A percentile compares a stretch with the other conserved stretches of the same genome.
phyloP scores from a whole-genome alignment of 2,329 filamentous ascomycete genomes.

The Pochonia chlamydosporia region DNA sequence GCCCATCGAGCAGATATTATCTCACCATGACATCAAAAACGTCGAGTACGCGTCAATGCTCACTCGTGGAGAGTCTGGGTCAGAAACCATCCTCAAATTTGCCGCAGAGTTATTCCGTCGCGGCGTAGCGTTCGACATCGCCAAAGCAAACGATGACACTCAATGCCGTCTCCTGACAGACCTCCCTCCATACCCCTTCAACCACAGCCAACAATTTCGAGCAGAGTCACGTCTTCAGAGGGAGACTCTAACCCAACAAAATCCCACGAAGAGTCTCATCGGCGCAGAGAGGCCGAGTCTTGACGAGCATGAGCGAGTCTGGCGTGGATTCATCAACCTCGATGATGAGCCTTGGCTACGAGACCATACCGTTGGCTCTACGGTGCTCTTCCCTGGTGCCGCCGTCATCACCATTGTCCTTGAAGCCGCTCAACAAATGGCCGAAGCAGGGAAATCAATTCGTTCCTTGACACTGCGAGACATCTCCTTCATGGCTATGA shows the following conservation, averaged over 20 bases:
- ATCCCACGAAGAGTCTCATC: too few relatives aligned
- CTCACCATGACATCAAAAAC: slow-evolving; percentile 21
- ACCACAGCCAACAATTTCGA: slow-evolving; percentile 22
- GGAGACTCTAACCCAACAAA: too few relatives aligned
- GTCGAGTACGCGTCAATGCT: not conserved
- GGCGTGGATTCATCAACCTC: slow-evolving; percentile 25
- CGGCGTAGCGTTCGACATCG: slow-evolving; percentile 33
- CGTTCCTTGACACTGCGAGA: too few relatives aligned
- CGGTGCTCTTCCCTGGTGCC: slow-evolving; percentile 29
- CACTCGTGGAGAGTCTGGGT: not conserved
- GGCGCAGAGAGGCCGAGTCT: too few relatives aligned
- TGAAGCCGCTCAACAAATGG: slow-evolving; percentile 22
- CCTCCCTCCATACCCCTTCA: slow-evolving; percentile 22
- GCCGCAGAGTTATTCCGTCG: slow-evolving; percentile 32
- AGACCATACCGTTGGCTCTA: slow-evolving; percentile 24
- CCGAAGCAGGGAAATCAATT: too few relatives aligned
- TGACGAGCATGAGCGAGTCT: slow-evolving; percentile 19
- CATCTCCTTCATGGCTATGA: too few relatives aligned
- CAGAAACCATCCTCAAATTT: slow-evolving; percentile 11
- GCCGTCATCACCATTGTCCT: slow-evolving; percentile 27
- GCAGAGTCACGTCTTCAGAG: slow-evolving; percentile 18
- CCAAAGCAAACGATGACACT: slow-evolving; percentile 24
- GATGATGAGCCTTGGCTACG: slow-evolving; percentile 26
- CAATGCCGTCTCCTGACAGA: slow-evolving; percentile 9
- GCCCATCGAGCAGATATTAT: slow-evolving; percentile 33